Evolutionary conservation across 805 yeast species (phyloP).

Genomic region (Brettanomyces nanus): DNA sequence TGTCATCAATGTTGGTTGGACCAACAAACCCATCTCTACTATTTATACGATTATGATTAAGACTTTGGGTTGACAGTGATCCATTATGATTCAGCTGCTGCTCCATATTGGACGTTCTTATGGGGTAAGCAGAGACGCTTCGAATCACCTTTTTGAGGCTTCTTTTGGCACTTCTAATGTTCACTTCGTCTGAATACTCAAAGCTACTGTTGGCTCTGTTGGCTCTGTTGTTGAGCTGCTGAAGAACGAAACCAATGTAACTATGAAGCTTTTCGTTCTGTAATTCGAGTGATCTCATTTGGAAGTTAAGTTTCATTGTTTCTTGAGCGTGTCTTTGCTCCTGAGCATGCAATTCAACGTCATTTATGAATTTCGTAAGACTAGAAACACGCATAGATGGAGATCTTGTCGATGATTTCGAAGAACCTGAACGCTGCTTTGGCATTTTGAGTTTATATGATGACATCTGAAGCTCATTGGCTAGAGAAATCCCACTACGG

Average conservation of each 20-base stretch:
- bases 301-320: conserved; percentile 42
- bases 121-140: conserved; percentile 26
- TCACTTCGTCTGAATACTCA: conserved; percentile 47
- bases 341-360: conserved; percentile 18
- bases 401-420: background rate
- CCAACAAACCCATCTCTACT: conserved; percentile 1
- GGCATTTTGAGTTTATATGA: background rate
- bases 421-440: background rate
- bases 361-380: conserved; percentile 16
- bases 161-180: conserved; percentile 40
- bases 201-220: conserved; percentile 18
- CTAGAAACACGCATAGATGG: conserved; percentile 9
- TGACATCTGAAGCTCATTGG: background rate
- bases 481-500: background rate
- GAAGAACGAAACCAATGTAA: conserved; percentile 49
- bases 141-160: conserved; percentile 28
- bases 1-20: background rate
- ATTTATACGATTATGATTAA: background rate
- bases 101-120: conserved; percentile 10
- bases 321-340: conserved; percentile 33
- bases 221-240: conserved; percentile 25
- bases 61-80: background rate
- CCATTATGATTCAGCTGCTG: background rate
- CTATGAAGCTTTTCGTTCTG: conserved; percentile 51
- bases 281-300: conserved; percentile 42